These are phyloP conservation scores for Niveomyces coronatus DNA, from an alignment of 2,329 filamentous ascomycete genomes.

Conservation along the genomic window DNA sequence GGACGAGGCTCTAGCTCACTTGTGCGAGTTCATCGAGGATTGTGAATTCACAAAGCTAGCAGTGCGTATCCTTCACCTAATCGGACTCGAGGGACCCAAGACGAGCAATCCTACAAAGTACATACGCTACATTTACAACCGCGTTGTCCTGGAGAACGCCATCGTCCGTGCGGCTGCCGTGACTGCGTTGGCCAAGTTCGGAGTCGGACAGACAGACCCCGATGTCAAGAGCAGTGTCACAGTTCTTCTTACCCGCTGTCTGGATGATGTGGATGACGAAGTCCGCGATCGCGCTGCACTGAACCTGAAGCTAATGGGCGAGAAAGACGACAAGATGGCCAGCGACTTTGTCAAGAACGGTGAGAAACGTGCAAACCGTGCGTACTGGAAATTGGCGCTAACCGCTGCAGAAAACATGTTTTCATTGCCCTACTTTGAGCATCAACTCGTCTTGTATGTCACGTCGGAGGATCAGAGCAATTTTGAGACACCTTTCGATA, in stretches of 20 bases:
- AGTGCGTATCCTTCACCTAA: slow-evolving; percentile 85
- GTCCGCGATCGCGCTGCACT: slow-evolving; percentile 91
- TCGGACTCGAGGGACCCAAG: slow-evolving; percentile 90
- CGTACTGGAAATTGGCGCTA: slow-evolving; percentile 17
- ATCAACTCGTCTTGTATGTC: slow-evolving; percentile 95
- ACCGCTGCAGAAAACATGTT: slow-evolving; percentile 71
- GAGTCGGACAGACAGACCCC: slow-evolving; percentile 88
- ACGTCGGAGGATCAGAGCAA: slow-evolving; percentile 81
- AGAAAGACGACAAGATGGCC: slow-evolving; percentile 82
- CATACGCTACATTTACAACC: slow-evolving; percentile 98
- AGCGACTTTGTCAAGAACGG: slow-evolving; percentile 87
- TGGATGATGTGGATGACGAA: slow-evolving; percentile 96
- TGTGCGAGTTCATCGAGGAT: slow-evolving; percentile 98
- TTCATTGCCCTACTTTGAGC: slow-evolving; percentile 87
- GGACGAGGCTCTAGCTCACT: slow-evolving; percentile 75
- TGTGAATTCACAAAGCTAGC: slow-evolving; percentile 98
- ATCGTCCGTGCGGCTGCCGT: slow-evolving; percentile 92
- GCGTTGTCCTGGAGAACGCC: slow-evolving; percentile 93
- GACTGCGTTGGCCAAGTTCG: slow-evolving; percentile 92
- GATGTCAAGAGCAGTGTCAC: slow-evolving; percentile 95
- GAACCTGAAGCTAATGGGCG: slow-evolving; percentile 83
- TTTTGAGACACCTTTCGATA: slow-evolving; percentile 80
- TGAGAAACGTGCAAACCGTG: slow-evolving; percentile 29
- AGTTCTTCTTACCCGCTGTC: slow-evolving; percentile 82
- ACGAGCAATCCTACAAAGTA: slow-evolving; percentile 96